Conservation (phyloP, 2,329 filamentous ascomycete genomes). For the Dothistroma pini region DNA sequence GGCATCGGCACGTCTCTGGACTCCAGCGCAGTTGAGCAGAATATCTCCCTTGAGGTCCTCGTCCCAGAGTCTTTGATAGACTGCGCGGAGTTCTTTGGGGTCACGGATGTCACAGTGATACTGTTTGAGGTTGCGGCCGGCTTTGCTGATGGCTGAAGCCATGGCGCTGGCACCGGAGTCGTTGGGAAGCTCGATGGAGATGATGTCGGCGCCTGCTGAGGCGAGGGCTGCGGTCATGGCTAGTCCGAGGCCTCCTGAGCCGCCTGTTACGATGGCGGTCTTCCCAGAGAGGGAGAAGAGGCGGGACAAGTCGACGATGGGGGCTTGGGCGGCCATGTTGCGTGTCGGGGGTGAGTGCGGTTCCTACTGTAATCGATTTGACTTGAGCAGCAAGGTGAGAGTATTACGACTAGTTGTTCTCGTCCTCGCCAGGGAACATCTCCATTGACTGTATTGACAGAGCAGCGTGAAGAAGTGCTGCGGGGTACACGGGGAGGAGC, state of each 20-base stretch:
- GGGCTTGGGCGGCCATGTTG: constrained; percentile 8
- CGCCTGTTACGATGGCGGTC: constrained; percentile 24
- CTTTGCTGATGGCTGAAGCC: constrained; percentile 6
- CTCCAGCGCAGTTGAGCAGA: constrained; percentile 31
- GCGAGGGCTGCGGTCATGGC: constrained; percentile 37
- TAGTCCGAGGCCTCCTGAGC: constrained; percentile 21
- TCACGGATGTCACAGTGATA: constrained; percentile 20
- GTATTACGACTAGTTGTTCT: too few species aligned
- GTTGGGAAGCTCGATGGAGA: constrained; percentile 27
- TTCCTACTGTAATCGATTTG: too few species aligned
- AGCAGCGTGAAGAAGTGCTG: background rate
- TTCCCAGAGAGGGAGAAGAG: constrained; percentile 24
- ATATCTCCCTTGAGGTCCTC: constrained; percentile 28
- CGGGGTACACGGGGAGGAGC: constrained; percentile 2
- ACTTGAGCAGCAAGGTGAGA: background rate
- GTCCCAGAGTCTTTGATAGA: constrained; percentile 21
- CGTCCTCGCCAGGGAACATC: too few species aligned
- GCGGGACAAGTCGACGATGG: constrained; percentile 14
- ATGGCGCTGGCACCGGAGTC: constrained; percentile 14
- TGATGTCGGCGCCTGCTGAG: constrained; percentile 28
- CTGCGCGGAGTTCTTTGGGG: constrained; percentile 13
- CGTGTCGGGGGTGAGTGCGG: background rate
- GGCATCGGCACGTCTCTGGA: constrained; percentile 28
- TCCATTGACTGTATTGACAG: too few species aligned
- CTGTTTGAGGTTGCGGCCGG: constrained; percentile 14